Evolutionary conservation across 768 basidiomycete genomes (phyloP), one percentile per base, ranked within the genome.

Genomic region (Phallus indusiatus): DNA sequence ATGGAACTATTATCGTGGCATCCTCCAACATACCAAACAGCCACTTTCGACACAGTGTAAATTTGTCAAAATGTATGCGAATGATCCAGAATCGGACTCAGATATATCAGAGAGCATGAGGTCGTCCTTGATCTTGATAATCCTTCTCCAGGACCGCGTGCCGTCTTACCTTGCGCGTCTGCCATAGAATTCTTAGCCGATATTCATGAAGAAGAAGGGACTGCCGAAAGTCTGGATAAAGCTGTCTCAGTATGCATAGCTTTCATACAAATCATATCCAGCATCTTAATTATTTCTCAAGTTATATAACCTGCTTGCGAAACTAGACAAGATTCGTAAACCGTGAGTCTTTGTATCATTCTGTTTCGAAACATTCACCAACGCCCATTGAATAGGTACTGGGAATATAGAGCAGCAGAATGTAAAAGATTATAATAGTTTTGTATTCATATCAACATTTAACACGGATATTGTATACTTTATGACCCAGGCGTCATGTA

Each of bases 1-100:
- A 0, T 99, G 96, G 96, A 96, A 96, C 70, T 99, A 96, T 71
- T 80, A 98, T 10, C 83, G 95, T 61, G 96, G 90, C 7, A 68
- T 88, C n/a, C 78, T 95, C 20, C 80, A 85, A 35, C 74, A 79
- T 64, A 80, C 81, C 55, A 68, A 75, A 12, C 76, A 78, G 16
- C 82, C 90, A 0, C 84, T 84, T 65, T 73, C 81, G 1, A 70
- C 70, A 5, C 68, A 88, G 47, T 66, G 72, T 21, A 68, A 78
- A 0, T 92, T 93, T 62, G 84, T 88, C 18, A 67, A 73, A 17
- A 82, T 82, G 1, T 94, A 91, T 70, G 79, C 84, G 0, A 60
- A 68, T 12, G 67, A 72, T 4, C 67, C 73, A 5, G 64, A 70
- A 56, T 64, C 66, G 5, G 34, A 59, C 1, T 35, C 55, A 11